Conservation (phyloP, 1,284 basidiomycete species). For the Sanghuangporus weigelae region DNA sequence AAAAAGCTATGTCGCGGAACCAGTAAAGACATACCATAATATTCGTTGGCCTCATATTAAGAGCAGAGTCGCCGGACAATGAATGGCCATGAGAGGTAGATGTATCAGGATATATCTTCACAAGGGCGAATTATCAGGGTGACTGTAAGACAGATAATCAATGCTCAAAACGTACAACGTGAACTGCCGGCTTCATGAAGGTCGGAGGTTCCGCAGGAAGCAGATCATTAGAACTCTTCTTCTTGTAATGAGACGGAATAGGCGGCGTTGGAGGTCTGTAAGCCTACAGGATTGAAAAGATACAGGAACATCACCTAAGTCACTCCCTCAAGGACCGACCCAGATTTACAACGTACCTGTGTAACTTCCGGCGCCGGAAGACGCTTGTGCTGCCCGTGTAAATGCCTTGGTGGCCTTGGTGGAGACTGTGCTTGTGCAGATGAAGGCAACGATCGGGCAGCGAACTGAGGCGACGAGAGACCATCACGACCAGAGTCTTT, state of each 20-base stretch:
- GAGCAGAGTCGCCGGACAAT: slow-evolving; percentile 5
- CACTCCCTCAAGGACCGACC: slow-evolving; percentile 4
- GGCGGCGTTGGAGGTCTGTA: slow-evolving; percentile 34
- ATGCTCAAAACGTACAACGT: slow-evolving; percentile 9
- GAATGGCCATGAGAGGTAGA: slow-evolving; percentile 15
- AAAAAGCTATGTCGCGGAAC: background rate
- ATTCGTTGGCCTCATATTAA: background rate
- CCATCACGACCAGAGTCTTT: background rate
- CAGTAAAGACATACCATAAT: background rate
- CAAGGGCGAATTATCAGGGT: background rate
- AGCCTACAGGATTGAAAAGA: slow-evolving; percentile 19
- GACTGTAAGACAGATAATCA: background rate
- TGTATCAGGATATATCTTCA: slow-evolving; percentile 17
- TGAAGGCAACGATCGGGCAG: slow-evolving; percentile 1
- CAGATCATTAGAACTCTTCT: slow-evolving; percentile 20
- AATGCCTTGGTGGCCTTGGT: slow-evolving; percentile 9
- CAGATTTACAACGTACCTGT: background rate
- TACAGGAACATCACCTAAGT: background rate
- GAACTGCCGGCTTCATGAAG: slow-evolving; percentile 11
- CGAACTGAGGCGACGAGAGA: slow-evolving; percentile 2
- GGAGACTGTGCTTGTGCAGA: background rate
- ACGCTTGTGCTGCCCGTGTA: slow-evolving; percentile 23
- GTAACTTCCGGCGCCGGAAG: slow-evolving; percentile 4
- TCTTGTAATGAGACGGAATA: slow-evolving; percentile 24
- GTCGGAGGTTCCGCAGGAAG: slow-evolving; percentile 10